These are phyloP conservation scores for Ogataea trehalophila DNA, from an alignment of 805 yeast genomes.

Conservation along the genomic window DNA sequence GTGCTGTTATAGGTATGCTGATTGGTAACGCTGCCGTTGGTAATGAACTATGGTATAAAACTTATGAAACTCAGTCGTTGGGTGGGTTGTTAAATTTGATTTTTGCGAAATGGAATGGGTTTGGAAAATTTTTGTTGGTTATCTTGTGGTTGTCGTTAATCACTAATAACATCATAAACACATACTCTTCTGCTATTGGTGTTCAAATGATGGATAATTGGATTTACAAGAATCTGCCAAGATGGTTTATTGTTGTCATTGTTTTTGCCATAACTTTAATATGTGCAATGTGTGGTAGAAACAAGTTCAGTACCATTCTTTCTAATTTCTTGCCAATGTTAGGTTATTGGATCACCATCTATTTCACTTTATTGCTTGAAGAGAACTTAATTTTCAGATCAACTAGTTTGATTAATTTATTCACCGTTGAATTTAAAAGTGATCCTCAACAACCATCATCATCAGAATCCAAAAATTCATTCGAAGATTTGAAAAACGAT, in stretches of 20 bases:
- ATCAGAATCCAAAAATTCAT: neutral
- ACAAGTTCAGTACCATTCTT: conserved; percentile 65
- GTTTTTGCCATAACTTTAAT: conserved; percentile 61
- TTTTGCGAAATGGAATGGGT: conserved; percentile 66
- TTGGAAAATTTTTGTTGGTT: conserved; percentile 71
- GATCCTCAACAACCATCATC: neutral
- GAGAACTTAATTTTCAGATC: conserved; percentile 70
- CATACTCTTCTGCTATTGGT: conserved; percentile 79
- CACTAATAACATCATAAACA: conserved; percentile 76
- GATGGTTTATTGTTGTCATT: conserved; percentile 70
- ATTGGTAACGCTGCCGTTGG: conserved; percentile 61
- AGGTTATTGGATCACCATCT: conserved; percentile 87
- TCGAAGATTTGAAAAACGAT: neutral
- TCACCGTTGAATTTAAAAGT: conserved; percentile 36
- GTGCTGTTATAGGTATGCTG: conserved; percentile 69
- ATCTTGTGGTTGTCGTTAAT: conserved; percentile 69
- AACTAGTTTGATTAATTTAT: conserved; percentile 36
- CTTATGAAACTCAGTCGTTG: conserved; percentile 56
- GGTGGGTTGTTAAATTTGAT: conserved; percentile 71
- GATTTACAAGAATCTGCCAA: conserved; percentile 56
- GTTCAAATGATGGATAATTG: conserved; percentile 55
- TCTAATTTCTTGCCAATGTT: conserved; percentile 86
- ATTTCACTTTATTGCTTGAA: conserved; percentile 62
- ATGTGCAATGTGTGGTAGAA: conserved; percentile 70
- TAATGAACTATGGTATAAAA: conserved; percentile 50